Evolutionary conservation across 2,329 filamentous ascomycete genomes (phyloP), one percentile per base, ranked within the genome.

Genomic region (Aspergillus floridensis): DNA sequence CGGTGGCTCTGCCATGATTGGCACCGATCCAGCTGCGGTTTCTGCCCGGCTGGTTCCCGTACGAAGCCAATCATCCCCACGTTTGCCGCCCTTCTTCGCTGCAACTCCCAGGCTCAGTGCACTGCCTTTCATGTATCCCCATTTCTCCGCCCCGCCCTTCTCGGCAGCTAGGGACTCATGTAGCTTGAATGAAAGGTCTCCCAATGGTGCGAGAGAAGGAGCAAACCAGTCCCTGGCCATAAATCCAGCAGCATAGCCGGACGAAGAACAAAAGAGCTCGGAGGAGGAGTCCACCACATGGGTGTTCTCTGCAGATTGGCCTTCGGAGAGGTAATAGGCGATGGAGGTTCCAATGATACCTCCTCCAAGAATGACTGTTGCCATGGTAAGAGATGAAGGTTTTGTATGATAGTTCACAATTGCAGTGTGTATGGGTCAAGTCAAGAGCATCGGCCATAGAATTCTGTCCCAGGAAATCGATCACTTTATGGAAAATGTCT

Each of bases 161-260:
- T 82, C 70, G 31, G 82, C 80, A 0, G 90, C 88, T 12, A 93
- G 81, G 48, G 82, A 76, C 62, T 80, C 79, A 73, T 93, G 90
- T 55, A 92, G 81, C 4, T 82, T 81, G 69, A 90, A 93, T 46
- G 87, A 90, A 12, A 93, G 79, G 0, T 80, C 81, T 7, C 86
- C 90, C 1, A 93, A 79, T 0, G 81, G 77, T 0, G 84, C 79
- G 5, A 85, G 76, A 1, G 81, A 77, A 0, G 84, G 77, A 0
- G 80, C 79, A 67, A 90, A 91, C 89, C 89, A 93, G 72, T 93
- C 88, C 35, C 80, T 81, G 0, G 89, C 89, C 8, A 93, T 70
- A 68, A 93, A 93, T 0, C 90, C 90, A 19, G 83, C 91, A 0
- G 89, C 88, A 64, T 84, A 87, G 1, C 90, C 89, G 2, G 88